Conservation (phyloP, 2,329 filamentous ascomycete species). For the Fusarium sp. region DNA sequence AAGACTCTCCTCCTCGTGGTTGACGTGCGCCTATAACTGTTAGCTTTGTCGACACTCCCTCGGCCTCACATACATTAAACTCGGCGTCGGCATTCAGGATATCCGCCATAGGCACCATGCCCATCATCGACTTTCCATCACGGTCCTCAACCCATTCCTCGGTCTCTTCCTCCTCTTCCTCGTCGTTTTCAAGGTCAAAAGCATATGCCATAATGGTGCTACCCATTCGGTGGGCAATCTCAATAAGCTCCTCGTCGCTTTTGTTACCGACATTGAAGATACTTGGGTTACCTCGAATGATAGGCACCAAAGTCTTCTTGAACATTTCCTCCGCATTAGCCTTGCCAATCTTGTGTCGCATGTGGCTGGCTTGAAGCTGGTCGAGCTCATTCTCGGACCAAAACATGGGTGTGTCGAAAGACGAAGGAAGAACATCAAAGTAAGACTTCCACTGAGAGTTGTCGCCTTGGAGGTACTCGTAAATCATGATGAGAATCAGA, state of each 20-base stretch:
- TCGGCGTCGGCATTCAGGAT: conserved; percentile 90
- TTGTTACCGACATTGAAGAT: conserved; percentile 57
- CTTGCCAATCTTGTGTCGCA: conserved; percentile 82
- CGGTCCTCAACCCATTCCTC: conserved; percentile 75
- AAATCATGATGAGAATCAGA: conserved; percentile 82
- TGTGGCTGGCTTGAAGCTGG: conserved; percentile 80
- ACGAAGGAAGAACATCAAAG: conserved; percentile 76
- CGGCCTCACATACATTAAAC: conserved; percentile 73
- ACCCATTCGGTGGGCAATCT: conserved; percentile 81
- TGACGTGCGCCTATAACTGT: conserved; percentile 61
- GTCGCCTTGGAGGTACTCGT: conserved; percentile 72
- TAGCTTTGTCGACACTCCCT: conserved; percentile 1
- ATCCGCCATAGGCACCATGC: conserved; percentile 92
- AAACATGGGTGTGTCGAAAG: conserved; percentile 91
- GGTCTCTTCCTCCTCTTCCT: conserved; percentile 69
- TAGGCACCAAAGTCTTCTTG: conserved; percentile 62
- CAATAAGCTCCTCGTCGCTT: conserved; percentile 60
- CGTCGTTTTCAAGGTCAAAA: conserved; percentile 78
- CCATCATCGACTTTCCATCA: conserved; percentile 71
- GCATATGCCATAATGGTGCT: conserved; percentile 93
- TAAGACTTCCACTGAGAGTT: conserved; percentile 81
- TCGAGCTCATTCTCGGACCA: conserved; percentile 79
- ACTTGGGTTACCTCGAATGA: conserved; percentile 58
- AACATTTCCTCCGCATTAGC: conserved; percentile 78
- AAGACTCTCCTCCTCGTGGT: conserved; percentile 66